Base-by-base conservation (phyloP, 2,329 filamentous ascomycete species). In the Aspergillus tanneri region DNA sequence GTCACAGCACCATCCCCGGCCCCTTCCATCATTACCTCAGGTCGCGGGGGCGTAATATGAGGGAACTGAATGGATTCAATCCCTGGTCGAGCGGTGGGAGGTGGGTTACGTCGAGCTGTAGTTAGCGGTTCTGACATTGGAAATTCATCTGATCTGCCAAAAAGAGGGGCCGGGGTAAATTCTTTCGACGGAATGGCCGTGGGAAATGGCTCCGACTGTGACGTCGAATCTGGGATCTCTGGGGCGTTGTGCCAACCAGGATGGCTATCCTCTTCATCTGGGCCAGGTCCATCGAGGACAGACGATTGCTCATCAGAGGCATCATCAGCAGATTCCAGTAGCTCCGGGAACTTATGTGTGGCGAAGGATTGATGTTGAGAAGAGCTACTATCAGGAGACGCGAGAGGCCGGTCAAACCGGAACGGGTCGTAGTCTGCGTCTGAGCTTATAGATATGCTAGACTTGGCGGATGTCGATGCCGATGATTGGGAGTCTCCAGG, bases 241-340 rank as follows among this genome's bases (percentile, higher is more conserved):
- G 43, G 18, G 18, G 52, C 54, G 9, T 60, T 50, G 8, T 55
- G 56, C 64, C 61, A 61, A 30, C 38, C 16, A 2, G 57, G 53
- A n/a, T n/a, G n/a, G 69, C 73, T 12, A 58, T 82, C 16, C 72
- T 83, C 58, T 74, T 82, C 43, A 72, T 83, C 46, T 73, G 78
- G 70, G 59, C 76, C 49, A 66, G 83, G 65, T 70, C 79, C 53
- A 69, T 79, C 47, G 0, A 83, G 76, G 0, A 79, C 72, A 0
- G 71, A 79, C 2, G 81, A 80, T 7, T 28, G 18, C 48, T 75
- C 77, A 23, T 82, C 76, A 70, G 70, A 66, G 22, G 62, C 61
- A 70, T 78, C n/a, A 11, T 66, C 70, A 23, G 64, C 67, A 6
- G 80, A 57, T 65, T 76, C 18, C 70, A 78, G 5, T 54, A 74